Evolutionary conservation across 768 basidiomycete species (phyloP), one percentile per base, ranked within the genome.

Genomic region (Leccinum sublutescens): DNA sequence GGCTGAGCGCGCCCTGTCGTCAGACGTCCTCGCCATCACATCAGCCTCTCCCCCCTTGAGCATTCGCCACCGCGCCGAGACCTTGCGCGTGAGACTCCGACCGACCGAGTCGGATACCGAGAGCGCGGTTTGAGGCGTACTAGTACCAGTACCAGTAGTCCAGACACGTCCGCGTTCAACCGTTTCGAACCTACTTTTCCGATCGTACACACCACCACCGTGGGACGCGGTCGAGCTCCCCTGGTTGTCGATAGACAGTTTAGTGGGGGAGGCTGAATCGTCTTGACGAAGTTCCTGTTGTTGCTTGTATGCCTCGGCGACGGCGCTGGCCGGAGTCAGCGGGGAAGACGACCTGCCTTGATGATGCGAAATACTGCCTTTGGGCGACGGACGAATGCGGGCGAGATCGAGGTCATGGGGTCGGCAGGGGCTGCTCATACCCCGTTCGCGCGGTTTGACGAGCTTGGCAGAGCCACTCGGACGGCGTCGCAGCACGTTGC

Each of bases 241-340:
- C 38, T 66, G 67, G 43, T 74, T 68, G 58, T 73, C 70, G 15
- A 71, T 63, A 1, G 71, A 68, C 19, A 68, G 54, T 55, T 72
- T 66, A 54, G 59, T 27, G 38, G 40, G 55, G 52, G 52, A 59
- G 43, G 43, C 11, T 1, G 27, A 27, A 8, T 64, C 62, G 6
- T 66, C 57, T 51, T 62, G 47, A 59, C 51, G 59, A 19, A 73
- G 64, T 52, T 76, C 75, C 54, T 79, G 81, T 50, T 76, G 76
- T 66, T 45, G 43, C 43, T 79, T 81, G 66, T 83, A 83, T 10
- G 80, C 79, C 36, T 76, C 76, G 3, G 72, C 79, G 36, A 83
- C 77, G 1, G 77, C 77, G 1, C 76, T 74, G 0, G 81, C 80
- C 2, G 82, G 80, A 1, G 82, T 82, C 23, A 82, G 70, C 7